These are phyloP conservation scores for Sphaerulina populicola DNA, from an alignment of 2,329 filamentous ascomycete genomes.

Conservation along the genomic window DNA sequence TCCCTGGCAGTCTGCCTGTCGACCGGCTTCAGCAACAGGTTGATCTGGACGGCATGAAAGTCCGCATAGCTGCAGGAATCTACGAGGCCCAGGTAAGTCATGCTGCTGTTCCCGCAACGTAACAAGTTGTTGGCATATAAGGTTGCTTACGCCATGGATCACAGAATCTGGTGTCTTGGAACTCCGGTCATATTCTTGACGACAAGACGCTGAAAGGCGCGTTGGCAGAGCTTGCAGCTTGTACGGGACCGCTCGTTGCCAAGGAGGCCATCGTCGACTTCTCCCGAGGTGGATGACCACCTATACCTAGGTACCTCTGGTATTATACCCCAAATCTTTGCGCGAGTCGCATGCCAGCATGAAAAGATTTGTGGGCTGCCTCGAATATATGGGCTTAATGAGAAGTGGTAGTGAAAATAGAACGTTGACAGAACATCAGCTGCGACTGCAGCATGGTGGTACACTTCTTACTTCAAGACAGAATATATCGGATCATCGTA, in stretches of 20 bases:
- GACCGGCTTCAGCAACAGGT: conserved; percentile 45
- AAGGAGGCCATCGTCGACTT: conserved; percentile 54
- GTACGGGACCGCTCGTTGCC: conserved; percentile 54
- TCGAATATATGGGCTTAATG: no score
- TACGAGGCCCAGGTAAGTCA: conserved; percentile 4
- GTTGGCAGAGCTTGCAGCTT: conserved; percentile 60
- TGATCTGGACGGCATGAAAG: conserved; percentile 52
- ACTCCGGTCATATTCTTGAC: conserved; percentile 44
- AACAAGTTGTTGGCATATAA: neutral
- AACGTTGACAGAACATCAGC: neutral
- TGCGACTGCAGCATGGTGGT: neutral
- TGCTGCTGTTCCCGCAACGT: neutral
- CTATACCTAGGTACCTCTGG: no score
- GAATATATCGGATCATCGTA: neutral
- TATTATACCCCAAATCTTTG: no score
- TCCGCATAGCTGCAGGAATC: conserved; percentile 38
- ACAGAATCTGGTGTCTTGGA: conserved; percentile 53
- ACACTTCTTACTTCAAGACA: conserved; percentile 3
- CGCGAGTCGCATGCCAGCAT: no score
- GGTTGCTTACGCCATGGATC: neutral
- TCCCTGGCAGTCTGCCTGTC: conserved; percentile 58
- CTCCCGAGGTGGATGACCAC: conserved; percentile 7
- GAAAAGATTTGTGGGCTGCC: no score
- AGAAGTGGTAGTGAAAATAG: neutral
- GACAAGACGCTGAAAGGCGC: conserved; percentile 48